Evolutionary conservation across 148 eudicot genomes (phyloP), one percentile per base, ranked within the genome.

Genomic region (Spergularia marina): DNA sequence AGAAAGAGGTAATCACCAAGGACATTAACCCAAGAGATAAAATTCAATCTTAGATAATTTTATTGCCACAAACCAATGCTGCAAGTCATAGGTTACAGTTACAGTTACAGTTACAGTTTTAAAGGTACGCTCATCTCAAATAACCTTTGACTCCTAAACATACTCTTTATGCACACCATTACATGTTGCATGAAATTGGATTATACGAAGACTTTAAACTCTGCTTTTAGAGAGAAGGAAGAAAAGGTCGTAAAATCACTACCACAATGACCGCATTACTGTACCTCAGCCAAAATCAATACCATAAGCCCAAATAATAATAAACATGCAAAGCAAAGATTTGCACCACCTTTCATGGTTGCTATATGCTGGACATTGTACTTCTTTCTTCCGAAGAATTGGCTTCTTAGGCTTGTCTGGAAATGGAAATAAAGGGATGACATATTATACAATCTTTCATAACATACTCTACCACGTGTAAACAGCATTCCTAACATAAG

Each of bases 301-400:
- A 30, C 36, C 36, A 30, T 30, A 30, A 30, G 36, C 36, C 36
- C 47, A 20, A 5, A 57, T 51, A 41, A n/a, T 21, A 56, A 68
- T 30, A 49, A 80, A 55, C 61, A 41, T 53, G 21, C n/a, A 67
- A 71, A 40, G 53, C n/a, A 64, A 71, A n/a, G 66, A 64, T 56
- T 58, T 51, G 18, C 51, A 49, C 51, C 64, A 87, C 90, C 88
- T 83, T 62, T 64, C 68, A 44, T 36, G 61, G 59, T 56, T 69
- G 82, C 72, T 51, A 79, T 77, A n/a, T 81, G 84, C 75, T 80
- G 75, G 61, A 77, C 49, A 69, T 55, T 63, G 55, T 78, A 74
- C 74, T 65, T 66, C 75, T 76, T 77, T 15, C 76, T 16, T 69
- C 74, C 80, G 63, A 81, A 68, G 74, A 77, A 68, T 79, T 65